Evolutionary conservation across 2,329 filamentous ascomycete species (phyloP), one percentile per base, ranked within the genome.

Genomic region (Teratosphaeria epicoccoides): DNA sequence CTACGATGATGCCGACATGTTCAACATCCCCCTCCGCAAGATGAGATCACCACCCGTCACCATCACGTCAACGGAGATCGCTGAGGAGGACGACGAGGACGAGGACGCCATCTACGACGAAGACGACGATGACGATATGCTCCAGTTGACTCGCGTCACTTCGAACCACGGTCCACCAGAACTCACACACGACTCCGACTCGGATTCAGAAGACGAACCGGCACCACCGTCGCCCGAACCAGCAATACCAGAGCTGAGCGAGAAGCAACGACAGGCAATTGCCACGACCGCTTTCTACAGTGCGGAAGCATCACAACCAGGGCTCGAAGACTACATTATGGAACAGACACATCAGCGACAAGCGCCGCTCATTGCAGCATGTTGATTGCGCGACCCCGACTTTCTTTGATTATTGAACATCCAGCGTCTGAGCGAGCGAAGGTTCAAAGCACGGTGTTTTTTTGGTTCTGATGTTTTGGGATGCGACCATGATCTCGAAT

Each of bases 1-100:
- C 33, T 76, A 77, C 58, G 76, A 79, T 52, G 74, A 76, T 52
- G 73, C 76, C 56, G 70, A 72, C 64, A 40, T 49, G 26, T 51
- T 51, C 49, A 59, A 57, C 53, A 56, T 70, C 22, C 61, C 71
- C 45, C 55, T 66, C 49, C 66, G 70, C 54, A 66, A 65, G 59
- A 64, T 74, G 49, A 61, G 62, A 46, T 66, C 68, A 54, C 60
- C 72, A 59, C 68, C 62, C 43, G 59, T 75, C 45, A 63, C 69
- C 49, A 66, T 76, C 66, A 68, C 69, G 54, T 71, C 70, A 40
- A 66, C 64, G 50, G 71, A 73, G 58, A 54, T 73, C 22, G n/a
- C 33, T 40, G 33, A 40, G 33, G 67, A 68, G 26, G 63, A 69
- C 20, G 67, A 71, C 22, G 66, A 70, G 9, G 29, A 28, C 3